Conservation (phyloP, 31 red algal genomes). For the Odonthalia washingtoniensis region DNA sequence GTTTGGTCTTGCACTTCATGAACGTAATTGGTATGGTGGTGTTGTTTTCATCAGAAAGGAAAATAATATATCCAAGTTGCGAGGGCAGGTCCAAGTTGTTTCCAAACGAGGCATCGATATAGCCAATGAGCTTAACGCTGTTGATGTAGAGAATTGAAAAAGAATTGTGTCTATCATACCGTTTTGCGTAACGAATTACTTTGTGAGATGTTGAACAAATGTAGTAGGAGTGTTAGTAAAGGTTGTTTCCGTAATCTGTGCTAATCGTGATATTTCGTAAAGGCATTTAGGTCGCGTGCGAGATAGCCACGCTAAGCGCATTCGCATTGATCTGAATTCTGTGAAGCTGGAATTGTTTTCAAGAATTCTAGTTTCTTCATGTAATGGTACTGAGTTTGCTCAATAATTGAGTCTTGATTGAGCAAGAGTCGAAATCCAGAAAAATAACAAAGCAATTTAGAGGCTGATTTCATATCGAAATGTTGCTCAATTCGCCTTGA, state of each 20-base stretch:
- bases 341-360: neutral
- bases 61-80: conserved; percentile 39
- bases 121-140: conserved; percentile 27
- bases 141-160: conserved; percentile 1
- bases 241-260: conserved; percentile 20
- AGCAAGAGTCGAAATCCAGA: conserved; percentile 13
- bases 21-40: conserved; percentile 21
- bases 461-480: conserved; percentile 34
- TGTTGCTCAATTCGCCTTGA: neutral
- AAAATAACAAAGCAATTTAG: conserved; percentile 18
- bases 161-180: neutral
- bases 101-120: conserved; percentile 11
- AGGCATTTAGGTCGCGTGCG: conserved; percentile 18
- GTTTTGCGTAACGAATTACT: conserved; percentile 1
- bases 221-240: neutral
- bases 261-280: conserved; percentile 42
- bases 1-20: conserved; percentile 23
- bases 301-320: conserved; percentile 52
- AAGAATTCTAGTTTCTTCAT: conserved; percentile 36
- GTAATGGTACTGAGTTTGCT: conserved; percentile 31
- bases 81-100: no score
- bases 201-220: conserved; percentile 22
- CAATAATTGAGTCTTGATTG: neutral
- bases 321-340: conserved; percentile 45
- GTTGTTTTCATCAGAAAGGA: neutral